Evolutionary conservation across 495 filamentous ascomycete genomes (phyloP).

Genomic region (Tuber umbilicatum): DNA sequence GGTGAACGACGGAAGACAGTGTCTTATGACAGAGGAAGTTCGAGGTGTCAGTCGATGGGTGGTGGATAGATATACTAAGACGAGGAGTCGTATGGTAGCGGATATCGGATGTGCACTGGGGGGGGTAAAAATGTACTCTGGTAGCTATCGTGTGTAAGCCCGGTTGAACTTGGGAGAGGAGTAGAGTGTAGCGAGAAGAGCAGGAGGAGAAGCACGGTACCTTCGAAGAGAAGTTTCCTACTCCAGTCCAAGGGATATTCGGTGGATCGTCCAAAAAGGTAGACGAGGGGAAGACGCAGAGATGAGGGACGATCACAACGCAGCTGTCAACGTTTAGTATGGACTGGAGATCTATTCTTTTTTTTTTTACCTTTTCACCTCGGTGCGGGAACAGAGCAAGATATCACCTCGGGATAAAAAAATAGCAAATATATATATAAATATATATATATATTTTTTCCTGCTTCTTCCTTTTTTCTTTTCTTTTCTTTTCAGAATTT

Average conservation of each 20-base stretch:
- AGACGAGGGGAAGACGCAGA: slow-evolving; percentile 28
- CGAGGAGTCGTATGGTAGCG: background rate
- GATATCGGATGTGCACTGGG: background rate
- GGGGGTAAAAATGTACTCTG: background rate
- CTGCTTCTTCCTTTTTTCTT: background rate
- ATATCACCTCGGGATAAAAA: slow-evolving; percentile 19
- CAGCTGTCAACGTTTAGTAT: slow-evolving; percentile 18
- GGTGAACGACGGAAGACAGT: slow-evolving; percentile 26
- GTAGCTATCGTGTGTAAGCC: slow-evolving; percentile 1
- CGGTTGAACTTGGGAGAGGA: slow-evolving; percentile 14
- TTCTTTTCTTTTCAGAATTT: slow-evolving; percentile 19
- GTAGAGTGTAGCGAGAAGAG: slow-evolving; percentile 27
- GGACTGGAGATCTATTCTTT: slow-evolving; percentile 14
- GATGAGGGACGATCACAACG: slow-evolving; percentile 29
- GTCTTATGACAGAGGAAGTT: slow-evolving; percentile 25
- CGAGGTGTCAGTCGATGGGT: background rate
- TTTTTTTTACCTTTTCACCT: background rate
- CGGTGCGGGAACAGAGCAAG: slow-evolving; percentile 17
- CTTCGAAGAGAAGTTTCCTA: slow-evolving; percentile 17
- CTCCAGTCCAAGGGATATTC: slow-evolving; percentile 31
- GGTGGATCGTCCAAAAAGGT: slow-evolving; percentile 32
- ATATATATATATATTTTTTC: background rate
- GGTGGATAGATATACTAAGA: slow-evolving; percentile 4
- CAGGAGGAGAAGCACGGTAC: slow-evolving; percentile 16
- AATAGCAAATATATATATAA: slow-evolving; percentile 16